Base-by-base conservation (phyloP, 2,329 filamentous ascomycete species). In the Bipolaris oryzae region DNA sequence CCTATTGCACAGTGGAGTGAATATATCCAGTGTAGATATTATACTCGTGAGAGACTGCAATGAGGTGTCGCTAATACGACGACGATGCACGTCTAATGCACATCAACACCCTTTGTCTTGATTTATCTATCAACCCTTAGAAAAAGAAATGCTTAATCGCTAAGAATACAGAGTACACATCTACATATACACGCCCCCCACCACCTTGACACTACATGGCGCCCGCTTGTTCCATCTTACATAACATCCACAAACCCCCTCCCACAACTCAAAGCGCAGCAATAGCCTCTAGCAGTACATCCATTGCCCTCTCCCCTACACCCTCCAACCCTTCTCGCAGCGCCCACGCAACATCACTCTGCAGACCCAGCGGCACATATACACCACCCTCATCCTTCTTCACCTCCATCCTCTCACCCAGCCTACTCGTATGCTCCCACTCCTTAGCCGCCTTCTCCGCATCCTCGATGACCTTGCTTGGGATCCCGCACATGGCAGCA, bases 401-500 rank as follows among this genome's bases (percentile, higher is more conserved):
- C 67, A 87, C 87, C 67, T 96, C 92, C 58, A 97, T 80, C 57
- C 90, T 93, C 76, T 96, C 92, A 76, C 92, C 95, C 60, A 98
- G 82, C 18, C 92, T 83, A 66, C 90, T 94, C 0, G 95, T 98
- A 76, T 97, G 92, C 79, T 99, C 95, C 92, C 95, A 98, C 69
- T 92, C 91, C 66, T 84, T 87, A 1, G 95, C 95, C 5, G 95
- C 95, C 20, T 88, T 85, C 76, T 99, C 95, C 0, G 95, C 95
- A 20, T 89, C 81, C 71, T 93, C 88, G 60, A 99, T 92, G 15
- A 99, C 87, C 53, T 88, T 88, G 42, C 82, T 81, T 0, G 92
- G 87, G 62, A 99, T 98, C 1, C 95, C 95, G 69, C 95, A 99
- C 95, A 99, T 99, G 58, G 92, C 89, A 1, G 95, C 95, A 73